Evolutionary conservation across 352 stramenopile genomes (phyloP), one percentile per base, ranked within the genome.

Genomic region (Hyaloperonospora brassicae): DNA sequence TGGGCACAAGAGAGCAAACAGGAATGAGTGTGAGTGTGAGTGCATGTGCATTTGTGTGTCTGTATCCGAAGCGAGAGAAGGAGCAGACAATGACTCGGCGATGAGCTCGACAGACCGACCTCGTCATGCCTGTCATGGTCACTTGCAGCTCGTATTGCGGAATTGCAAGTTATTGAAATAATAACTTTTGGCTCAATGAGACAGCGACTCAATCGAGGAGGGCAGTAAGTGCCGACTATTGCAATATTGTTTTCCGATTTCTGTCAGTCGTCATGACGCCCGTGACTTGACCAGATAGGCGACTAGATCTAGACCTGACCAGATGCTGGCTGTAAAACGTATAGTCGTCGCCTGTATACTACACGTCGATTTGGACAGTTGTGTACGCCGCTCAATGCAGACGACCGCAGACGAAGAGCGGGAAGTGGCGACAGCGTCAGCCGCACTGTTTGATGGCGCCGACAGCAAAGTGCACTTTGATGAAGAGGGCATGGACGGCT

Each of bases 91-190:
- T 17, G 17, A 17, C 17, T 17, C 17, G 17, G 17, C 17, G 17
- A 17, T 17, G 17, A 17, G 39, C 21, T 11, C 23, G 11, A 44
- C 14, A 11, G 39, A 43, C 23, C 13, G 31, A 89, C 79, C 79
- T 83, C 4, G 79, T 89, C 76, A 89, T 87, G 25, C 79, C 76
- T 55, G 79, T 79, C 79, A 89, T 78, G 22, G 64, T 45, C 12
- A 22, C 12, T 41, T 58, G 49, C 42, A 45, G 48, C 34, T 0
- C 40, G 27, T 34, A 8, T 34, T 34, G 27, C 8, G 27, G 8
- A 9, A 34, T 34, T 34, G 27, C 8, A 34, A 34, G 17, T 8
- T 45, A 54, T 59, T 59, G 41, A 13, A 17, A 31, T 47, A 47
- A 13, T 34, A 11, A 17, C 14, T 42, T 13, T 23, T 5, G 21